Evolutionary conservation across 768 basidiomycete species (phyloP), one percentile per base, ranked within the genome.

Genomic region (Amanita exitialis): DNA sequence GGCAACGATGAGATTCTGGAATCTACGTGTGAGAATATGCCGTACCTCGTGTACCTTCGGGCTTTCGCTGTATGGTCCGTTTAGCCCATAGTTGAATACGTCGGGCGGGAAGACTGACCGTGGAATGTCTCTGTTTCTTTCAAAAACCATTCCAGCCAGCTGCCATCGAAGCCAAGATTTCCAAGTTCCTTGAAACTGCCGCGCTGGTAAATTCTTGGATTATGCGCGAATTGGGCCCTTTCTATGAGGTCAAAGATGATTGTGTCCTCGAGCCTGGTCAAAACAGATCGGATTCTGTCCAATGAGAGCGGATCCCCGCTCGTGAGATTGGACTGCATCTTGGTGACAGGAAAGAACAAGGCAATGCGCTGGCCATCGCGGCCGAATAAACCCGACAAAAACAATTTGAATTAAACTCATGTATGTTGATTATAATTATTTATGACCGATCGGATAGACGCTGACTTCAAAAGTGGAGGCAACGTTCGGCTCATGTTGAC

Each of bases 171-270:
- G 0, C 83, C 84, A 28, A 81, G 65, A 36, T 82, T 76, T 36
- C 73, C 74, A 37, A 96, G 75, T 66, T 94, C 89, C 32, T 80
- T 66, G 68, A 98, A 90, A 1, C 77, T 83, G 20, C 83, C 87
- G 13, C 75, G 76, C 47, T 82, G 73, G 69, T 99, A 99, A 53
- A 96, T 94, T 54, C 76, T 79, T 18, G 87, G 82, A 62, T 98
- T 97, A 63, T 90, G 86, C 0, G 91, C 91, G 62, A 97, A 99
- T 64, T 98, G 95, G 0, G 94, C 95, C 15, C 96, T 80, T 65
- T 99, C 96, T 60, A 99, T 99, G 51, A 98, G 77, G 45, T 80
- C 83, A 66, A 99, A 99, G 66, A 98, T 98, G 72, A 99, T 98
- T 18, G 95, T 99, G 59, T 99, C 96, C 64, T 99, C 96, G 20